A percentile compares a stretch with the other conserved stretches of the same genome.
Conservation (phyloP, 345 rosid species). For the Combretum micranthum region DNA sequence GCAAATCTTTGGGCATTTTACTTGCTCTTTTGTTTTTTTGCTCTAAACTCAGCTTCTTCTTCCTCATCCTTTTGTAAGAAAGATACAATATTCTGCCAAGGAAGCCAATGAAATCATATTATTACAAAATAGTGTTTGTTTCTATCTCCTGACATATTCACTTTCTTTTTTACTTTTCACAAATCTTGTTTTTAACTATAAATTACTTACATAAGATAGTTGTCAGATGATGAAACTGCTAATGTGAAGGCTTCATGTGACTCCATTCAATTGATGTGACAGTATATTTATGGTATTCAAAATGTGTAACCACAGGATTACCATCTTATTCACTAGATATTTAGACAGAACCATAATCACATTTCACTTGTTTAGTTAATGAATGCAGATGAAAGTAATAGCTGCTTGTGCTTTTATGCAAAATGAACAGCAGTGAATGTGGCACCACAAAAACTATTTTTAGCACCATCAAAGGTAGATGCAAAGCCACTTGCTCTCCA, state of each 20-base stretch:
- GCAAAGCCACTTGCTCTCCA: no score
- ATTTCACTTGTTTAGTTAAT: no score
- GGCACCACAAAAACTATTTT: no score
- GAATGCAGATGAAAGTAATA: no score
- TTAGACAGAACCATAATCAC: no score
- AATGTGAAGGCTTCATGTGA: constrained; percentile 74
- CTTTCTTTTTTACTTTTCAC: neutral
- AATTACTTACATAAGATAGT: constrained; percentile 74
- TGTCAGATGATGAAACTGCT: constrained; percentile 90
- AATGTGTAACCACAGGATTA: constrained; percentile 81
- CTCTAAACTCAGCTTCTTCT: constrained; percentile 89
- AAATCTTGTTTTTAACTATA: neutral
- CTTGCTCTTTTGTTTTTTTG: constrained; percentile 74
- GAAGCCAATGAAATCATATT: constrained; percentile 4
- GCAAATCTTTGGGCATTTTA: constrained; percentile 78
- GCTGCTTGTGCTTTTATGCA: no score
- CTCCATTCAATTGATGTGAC: constrained; percentile 98
- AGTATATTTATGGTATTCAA: constrained; percentile 76
- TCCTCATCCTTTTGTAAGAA: constrained; percentile 91
- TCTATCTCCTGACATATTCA: no score
- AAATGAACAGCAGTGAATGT: no score
- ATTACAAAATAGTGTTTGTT: no score
- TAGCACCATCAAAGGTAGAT: no score
- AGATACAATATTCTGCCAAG: constrained; percentile 84
- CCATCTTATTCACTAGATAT: constrained; percentile 34